These are phyloP conservation scores for Logfia minima DNA, from an alignment of 129 eudicot species.

Conservation along the genomic window DNA sequence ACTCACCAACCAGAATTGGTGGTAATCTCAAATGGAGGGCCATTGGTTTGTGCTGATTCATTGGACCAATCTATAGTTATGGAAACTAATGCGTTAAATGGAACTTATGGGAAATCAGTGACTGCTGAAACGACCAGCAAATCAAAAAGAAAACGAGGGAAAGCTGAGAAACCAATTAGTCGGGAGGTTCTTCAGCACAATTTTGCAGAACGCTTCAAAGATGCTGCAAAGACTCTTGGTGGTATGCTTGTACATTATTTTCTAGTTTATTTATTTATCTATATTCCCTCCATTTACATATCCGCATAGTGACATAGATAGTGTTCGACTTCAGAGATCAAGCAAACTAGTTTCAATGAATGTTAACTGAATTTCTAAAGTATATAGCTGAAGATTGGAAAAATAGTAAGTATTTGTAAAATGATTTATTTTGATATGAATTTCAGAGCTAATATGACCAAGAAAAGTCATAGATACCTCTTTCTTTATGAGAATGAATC, in stretches of 20 bases:
- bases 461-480: background rate
- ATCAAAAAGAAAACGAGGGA: slow-evolving; percentile 80
- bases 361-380: too few relatives aligned
- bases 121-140: slow-evolving; percentile 47
- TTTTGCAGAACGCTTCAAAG: slow-evolving; percentile 91
- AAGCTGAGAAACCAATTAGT: slow-evolving; percentile 90
- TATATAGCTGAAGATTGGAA: too few relatives aligned
- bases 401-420: too few relatives aligned
- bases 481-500: background rate
- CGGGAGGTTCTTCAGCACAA: slow-evolving; percentile 87
- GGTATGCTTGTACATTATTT: slow-evolving; percentile 45
- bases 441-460: too few relatives aligned
- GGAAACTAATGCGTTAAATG: slow-evolving; percentile 26
- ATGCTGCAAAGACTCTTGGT: slow-evolving; percentile 90
- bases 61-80: slow-evolving; percentile 5
- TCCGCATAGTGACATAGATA: background rate
- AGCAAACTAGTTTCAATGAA: too few relatives aligned
- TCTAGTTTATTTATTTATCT: background rate
- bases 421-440: background rate
- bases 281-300: background rate
- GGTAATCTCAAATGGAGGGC: slow-evolving; percentile 39
- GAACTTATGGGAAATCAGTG: slow-evolving; percentile 30
- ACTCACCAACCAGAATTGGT: slow-evolving; percentile 36
- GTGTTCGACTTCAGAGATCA: too few relatives aligned
- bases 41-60: background rate